These are phyloP conservation scores for Globisporangium paddicum DNA, from an alignment of 352 stramenopile genomes.

Conservation along the genomic window DNA sequence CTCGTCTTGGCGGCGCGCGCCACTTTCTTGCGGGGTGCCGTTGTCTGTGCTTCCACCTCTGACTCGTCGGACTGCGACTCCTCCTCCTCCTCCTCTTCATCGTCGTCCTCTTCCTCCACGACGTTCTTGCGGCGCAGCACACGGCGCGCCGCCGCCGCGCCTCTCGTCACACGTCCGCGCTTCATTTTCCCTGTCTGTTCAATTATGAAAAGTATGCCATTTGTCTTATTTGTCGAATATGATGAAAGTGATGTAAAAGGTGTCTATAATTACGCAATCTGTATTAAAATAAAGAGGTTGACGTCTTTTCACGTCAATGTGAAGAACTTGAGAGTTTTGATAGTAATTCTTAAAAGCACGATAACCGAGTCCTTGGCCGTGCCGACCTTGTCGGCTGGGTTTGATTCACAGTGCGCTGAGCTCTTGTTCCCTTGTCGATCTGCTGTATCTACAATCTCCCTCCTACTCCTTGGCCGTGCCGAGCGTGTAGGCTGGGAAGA, in stretches of 20 bases:
- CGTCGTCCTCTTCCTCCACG: slow-evolving; percentile 29
- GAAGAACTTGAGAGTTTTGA: too few species aligned
- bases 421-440: neutral
- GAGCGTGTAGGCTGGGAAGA: slow-evolving; percentile 87
- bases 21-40: slow-evolving; percentile 29
- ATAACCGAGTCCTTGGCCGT: too few species aligned
- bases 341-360: too few species aligned
- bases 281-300: too few species aligned
- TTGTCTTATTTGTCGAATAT: too few species aligned
- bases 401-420: too few species aligned
- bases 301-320: too few species aligned
- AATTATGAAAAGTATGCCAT: too few species aligned
- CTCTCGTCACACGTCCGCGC: slow-evolving; percentile 41
- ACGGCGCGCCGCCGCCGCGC: slow-evolving; percentile 37
- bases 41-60: slow-evolving; percentile 13
- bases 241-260: too few species aligned
- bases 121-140: slow-evolving; percentile 70
- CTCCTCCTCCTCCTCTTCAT: slow-evolving; percentile 23
- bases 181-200: slow-evolving; percentile 31
- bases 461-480: slow-evolving; percentile 49
- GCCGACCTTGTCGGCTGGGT: too few species aligned
- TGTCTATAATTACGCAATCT: too few species aligned
- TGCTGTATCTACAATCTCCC: neutral
- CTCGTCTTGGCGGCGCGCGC: slow-evolving; percentile 26
- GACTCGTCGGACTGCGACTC: slow-evolving; percentile 18